Percentiles rank a stretch among this genome's conserved stretches.
Evolutionary conservation across 1,284 basidiomycete species (phyloP).

Genomic region (Microbotryum silenes-acaulis): DNA sequence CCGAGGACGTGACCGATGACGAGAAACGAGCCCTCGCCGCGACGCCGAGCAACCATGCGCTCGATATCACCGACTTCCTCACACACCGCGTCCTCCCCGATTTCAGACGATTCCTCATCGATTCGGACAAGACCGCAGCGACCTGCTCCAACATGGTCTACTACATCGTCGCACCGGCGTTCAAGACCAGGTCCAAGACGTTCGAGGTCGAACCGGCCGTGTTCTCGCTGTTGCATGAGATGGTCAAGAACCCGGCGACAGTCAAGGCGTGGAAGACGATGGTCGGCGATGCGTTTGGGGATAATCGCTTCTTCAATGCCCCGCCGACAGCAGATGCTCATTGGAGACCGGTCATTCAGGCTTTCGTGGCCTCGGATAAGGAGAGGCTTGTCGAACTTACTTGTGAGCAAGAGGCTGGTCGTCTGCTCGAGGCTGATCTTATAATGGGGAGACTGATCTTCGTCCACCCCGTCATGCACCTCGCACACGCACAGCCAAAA

Average conservation of each 20-base stretch:
- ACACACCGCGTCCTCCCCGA: constrained; percentile 63
- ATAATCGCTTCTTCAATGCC: constrained; percentile 78
- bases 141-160: constrained; percentile 77
- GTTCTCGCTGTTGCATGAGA: constrained; percentile 63
- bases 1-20: constrained; percentile 8
- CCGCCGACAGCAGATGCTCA: constrained; percentile 50
- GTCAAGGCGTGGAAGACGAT: constrained; percentile 77
- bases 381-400: constrained; percentile 76
- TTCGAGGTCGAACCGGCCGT: constrained; percentile 47
- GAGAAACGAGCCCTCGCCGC: constrained; percentile 7
- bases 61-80: constrained; percentile 63
- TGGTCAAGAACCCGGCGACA: constrained; percentile 68
- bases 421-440: neutral
- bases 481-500: constrained; percentile 51
- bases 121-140: constrained; percentile 71
- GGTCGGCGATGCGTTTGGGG: constrained; percentile 73
- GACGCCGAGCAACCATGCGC: neutral
- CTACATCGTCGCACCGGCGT: constrained; percentile 71
- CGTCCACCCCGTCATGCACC: neutral
- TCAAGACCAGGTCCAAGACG: constrained; percentile 58
- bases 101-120: constrained; percentile 69
- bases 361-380: constrained; percentile 78
- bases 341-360: constrained; percentile 73
- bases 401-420: constrained; percentile 45
- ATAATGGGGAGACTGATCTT: neutral